Percentiles rank a stretch among this genome's conserved stretches.
phyloP scores from a whole-genome alignment of 306 rosid species.

The Bauhinia variegata region DNA sequence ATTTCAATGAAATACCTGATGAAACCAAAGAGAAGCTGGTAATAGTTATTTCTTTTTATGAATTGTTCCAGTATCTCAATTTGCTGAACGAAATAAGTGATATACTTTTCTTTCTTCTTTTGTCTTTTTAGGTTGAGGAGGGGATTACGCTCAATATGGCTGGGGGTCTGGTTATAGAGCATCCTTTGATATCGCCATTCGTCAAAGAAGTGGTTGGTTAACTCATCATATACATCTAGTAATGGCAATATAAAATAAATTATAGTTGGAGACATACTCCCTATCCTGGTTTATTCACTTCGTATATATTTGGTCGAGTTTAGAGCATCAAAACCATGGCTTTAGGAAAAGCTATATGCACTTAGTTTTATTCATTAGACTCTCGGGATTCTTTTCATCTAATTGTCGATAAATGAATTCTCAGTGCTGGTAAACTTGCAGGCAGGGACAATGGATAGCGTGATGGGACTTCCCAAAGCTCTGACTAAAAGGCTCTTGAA shows the following conservation, averaged over 20 bases:
- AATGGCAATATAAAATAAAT: slow-evolving; percentile 16
- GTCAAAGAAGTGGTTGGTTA: slow-evolving; percentile 90
- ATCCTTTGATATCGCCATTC: slow-evolving; percentile 75
- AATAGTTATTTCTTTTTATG: slow-evolving; percentile 36
- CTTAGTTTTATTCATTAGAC: background rate
- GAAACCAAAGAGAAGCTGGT: slow-evolving; percentile 87
- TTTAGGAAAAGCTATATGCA: too few relatives aligned
- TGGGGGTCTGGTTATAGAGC: slow-evolving; percentile 92
- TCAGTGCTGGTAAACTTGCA: slow-evolving; percentile 50
- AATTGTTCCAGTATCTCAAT: slow-evolving; percentile 24
- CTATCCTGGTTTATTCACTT: too few relatives aligned
- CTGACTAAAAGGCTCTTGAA: slow-evolving; percentile 72
- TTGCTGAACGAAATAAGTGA: slow-evolving; percentile 12
- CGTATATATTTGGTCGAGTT: background rate
- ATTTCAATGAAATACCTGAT: slow-evolving; percentile 87
- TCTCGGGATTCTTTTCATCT: slow-evolving; percentile 8
- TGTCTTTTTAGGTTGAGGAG: slow-evolving; percentile 68
- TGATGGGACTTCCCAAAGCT: slow-evolving; percentile 93
- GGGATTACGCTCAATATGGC: slow-evolving; percentile 86
- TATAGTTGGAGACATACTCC: slow-evolving; percentile 10
- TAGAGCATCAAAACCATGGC: background rate
- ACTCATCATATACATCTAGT: slow-evolving; percentile 31
- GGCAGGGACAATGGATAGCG: slow-evolving; percentile 94
- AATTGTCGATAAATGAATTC: slow-evolving; percentile 9
- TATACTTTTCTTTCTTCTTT: slow-evolving; percentile 12